Evolutionary conservation across 2,329 filamentous ascomycete species (phyloP), one percentile per base, ranked within the genome.

Genomic region (Coleophoma crateriformis): DNA sequence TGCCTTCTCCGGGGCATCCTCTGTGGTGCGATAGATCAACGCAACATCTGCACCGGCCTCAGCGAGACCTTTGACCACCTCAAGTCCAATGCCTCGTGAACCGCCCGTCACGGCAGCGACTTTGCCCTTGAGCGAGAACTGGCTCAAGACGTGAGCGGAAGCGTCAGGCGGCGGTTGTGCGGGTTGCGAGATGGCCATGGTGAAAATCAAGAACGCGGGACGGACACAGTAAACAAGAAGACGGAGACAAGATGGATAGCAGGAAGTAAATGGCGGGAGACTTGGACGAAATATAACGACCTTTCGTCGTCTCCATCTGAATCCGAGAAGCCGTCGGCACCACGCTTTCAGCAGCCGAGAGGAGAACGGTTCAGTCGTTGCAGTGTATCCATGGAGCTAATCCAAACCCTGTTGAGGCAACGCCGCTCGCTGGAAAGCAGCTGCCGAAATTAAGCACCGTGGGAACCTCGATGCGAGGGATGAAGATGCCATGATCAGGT

Each of bases 101-200:
- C 69, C 72, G 11, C 72, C 72, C 2, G 72, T 74, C 4, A 74
- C 65, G 13, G 72, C 58, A 12, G 70, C 69, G 4, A 67, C 71
- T 40, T 69, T 67, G 15, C 70, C 69, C 52, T 67, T 62, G 15
- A 33, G 14, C 19, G 15, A 13, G 42, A 45, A 45, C 14, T n/a
- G 35, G 17, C 35, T 38, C 17, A 14, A n/a, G 11, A 38, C 35
- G 11, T 27, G 27, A 7, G 27, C 27, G 7, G 27, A 27, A 27
- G 27, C 27, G 6, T 27, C 27, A 27, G 27, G 27, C 6, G 27
- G 7, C 8, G 27, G 27, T 27, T 27, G 27, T 10, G 6, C 7
- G 27, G 8, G 27, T 4, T 27, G 27, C 8, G 27, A 27, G 27
- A 27, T 27, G 8, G 27, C 27, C 27, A 27, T 27, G 6, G 8